Conservation (phyloP, 345 rosid species). For the Conringia planisiliqua region DNA sequence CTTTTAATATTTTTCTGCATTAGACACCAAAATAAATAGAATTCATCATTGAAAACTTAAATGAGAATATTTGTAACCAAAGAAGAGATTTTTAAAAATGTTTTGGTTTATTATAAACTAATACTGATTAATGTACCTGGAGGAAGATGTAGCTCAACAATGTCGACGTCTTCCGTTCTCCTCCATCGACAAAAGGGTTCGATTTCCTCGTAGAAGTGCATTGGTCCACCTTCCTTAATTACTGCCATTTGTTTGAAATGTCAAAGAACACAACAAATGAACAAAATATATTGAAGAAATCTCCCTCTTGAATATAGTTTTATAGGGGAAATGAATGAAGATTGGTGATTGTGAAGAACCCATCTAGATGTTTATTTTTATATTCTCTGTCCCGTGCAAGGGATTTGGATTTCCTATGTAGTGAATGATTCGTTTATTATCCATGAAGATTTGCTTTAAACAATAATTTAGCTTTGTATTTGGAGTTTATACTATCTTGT, state of each 20-base stretch:
- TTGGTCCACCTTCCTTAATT: not conserved
- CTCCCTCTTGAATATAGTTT: not conserved
- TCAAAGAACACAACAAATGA: not conserved
- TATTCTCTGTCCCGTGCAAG: not conserved
- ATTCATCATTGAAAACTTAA: not conserved
- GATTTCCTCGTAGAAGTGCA: constrained; percentile 34
- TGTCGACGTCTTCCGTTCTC: constrained; percentile 29
- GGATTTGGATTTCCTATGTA: constrained; percentile 22
- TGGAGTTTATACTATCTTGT: constrained; percentile 9
- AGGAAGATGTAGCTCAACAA: constrained; percentile 44
- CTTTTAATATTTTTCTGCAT: not conserved
- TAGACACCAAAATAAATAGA: too few relatives aligned
- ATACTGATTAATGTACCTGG: constrained; percentile 26
- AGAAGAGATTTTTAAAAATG: not conserved
- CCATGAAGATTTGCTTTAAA: constrained; percentile 11
- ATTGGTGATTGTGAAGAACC: constrained; percentile 15
- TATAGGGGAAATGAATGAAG: not conserved
- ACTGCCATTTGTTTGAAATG: not conserved
- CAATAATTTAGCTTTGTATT: not conserved
- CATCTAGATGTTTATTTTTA: not conserved
- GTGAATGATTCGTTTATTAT: constrained; percentile 29
- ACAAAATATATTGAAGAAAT: not conserved
- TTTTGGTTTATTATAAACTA: not conserved
- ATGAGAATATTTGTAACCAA: not conserved
- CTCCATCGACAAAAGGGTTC: constrained; percentile 54